Percentiles rank a stretch among this genome's conserved stretches.
Conservation (phyloP, 2,329 filamentous ascomycete species). For the Monosporascus sp. region DNA sequence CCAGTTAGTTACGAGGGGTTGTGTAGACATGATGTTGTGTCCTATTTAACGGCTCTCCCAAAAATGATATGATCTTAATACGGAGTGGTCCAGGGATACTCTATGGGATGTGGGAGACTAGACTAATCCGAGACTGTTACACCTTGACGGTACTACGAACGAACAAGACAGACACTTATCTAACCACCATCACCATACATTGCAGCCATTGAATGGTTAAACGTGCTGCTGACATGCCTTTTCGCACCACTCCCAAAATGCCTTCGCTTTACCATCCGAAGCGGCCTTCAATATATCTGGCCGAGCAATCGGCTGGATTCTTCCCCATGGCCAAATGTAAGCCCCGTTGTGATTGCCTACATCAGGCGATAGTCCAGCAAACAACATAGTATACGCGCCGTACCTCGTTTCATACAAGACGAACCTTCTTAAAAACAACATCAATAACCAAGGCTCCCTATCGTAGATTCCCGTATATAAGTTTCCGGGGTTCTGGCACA, state of each 20-base stretch:
- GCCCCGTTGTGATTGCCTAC: slow-evolving; percentile 1
- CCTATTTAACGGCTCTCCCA: too few species aligned
- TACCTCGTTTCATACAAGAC: slow-evolving; percentile 1
- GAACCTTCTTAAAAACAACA: not conserved
- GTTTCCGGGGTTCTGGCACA: slow-evolving; percentile 6
- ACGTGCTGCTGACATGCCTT: not conserved
- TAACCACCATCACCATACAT: too few species aligned
- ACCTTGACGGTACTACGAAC: too few species aligned
- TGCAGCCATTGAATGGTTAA: too few species aligned
- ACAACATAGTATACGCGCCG: slow-evolving; percentile 8
- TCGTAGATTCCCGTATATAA: slow-evolving; percentile 2
- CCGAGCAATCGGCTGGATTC: slow-evolving; percentile 1
- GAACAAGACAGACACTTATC: too few species aligned
- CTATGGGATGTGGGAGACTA: too few species aligned
- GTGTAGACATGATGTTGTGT: too few species aligned
- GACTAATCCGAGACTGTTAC: too few species aligned
- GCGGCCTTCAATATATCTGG: slow-evolving; percentile 3
- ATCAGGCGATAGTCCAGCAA: slow-evolving; percentile 1
- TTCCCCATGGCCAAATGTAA: slow-evolving; percentile 2
- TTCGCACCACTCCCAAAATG: slow-evolving; percentile 9
- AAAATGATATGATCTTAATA: too few species aligned
- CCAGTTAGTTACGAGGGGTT: too few species aligned
- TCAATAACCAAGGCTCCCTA: slow-evolving; percentile 1
- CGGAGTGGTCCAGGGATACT: too few species aligned
- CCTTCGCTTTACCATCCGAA: slow-evolving; percentile 4